phyloP scores from a whole-genome alignment of 208 protist species.

The Tetramitus jugosus region DNA sequence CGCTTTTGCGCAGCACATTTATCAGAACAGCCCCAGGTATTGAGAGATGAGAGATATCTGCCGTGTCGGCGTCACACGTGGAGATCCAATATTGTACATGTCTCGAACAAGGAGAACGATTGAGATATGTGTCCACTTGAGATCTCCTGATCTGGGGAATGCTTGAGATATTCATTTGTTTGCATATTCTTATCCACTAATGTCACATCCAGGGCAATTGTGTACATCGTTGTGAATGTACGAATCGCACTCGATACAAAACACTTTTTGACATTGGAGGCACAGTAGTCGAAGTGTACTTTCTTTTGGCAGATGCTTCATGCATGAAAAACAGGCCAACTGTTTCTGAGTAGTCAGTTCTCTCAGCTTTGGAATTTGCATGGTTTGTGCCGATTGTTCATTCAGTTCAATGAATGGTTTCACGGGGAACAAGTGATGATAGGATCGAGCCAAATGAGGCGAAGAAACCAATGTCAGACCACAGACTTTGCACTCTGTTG shows the following conservation, averaged over 20 bases:
- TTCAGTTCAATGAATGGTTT: constrained; percentile 37
- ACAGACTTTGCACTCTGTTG: constrained; percentile 56
- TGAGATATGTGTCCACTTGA: too few relatives aligned
- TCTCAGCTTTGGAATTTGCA: neutral
- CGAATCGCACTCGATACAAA: constrained; percentile 60
- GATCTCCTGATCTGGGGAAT: too few relatives aligned
- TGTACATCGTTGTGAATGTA: constrained; percentile 61
- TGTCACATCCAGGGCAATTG: constrained; percentile 60
- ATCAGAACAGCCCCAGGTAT: too few relatives aligned
- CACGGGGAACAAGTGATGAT: constrained; percentile 67
- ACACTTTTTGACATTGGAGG: constrained; percentile 42
- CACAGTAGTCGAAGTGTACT: constrained; percentile 31
- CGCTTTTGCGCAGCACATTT: too few relatives aligned
- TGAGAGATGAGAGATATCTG: too few relatives aligned
- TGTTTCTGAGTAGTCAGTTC: neutral
- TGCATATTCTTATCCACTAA: too few relatives aligned
- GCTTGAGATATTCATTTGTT: too few relatives aligned
- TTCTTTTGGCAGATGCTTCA: constrained; percentile 1
- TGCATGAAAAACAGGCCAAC: constrained; percentile 24
- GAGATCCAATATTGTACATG: too few relatives aligned
- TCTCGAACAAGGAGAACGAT: too few relatives aligned
- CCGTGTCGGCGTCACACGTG: too few relatives aligned
- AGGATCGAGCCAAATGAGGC: constrained; percentile 64
- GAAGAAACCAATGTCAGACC: constrained; percentile 58
- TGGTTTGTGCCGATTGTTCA: neutral